phyloP scores from a whole-genome alignment of 306 rosid genomes.

The Acacia acuminata region DNA sequence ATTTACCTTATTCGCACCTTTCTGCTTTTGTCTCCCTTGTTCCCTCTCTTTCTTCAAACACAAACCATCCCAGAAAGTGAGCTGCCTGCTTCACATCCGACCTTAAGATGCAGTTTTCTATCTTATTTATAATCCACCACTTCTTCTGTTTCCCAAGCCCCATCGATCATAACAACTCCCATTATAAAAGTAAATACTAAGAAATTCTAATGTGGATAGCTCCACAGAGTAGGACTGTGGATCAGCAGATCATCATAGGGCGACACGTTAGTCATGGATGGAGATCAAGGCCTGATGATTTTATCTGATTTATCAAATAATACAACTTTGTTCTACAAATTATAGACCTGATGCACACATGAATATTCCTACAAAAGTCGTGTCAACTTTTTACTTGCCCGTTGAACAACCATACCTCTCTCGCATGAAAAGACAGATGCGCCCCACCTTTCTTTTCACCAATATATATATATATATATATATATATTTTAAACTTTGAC shows the following conservation, averaged over 20 bases:
- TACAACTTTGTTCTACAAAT: background rate
- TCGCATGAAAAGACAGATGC: background rate
- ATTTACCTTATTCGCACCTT: background rate
- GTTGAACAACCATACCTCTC: background rate
- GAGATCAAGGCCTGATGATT: background rate
- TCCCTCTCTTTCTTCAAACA: background rate
- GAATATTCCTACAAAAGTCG: background rate
- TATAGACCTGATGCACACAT: background rate
- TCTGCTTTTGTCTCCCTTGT: background rate
- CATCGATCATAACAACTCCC: slow-evolving; percentile 11
- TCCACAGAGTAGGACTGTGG: background rate
- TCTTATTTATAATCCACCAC: slow-evolving; percentile 24
- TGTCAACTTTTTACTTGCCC: background rate
- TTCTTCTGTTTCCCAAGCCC: slow-evolving; percentile 6
- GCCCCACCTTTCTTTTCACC: background rate
- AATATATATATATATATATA: background rate
- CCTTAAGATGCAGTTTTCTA: background rate
- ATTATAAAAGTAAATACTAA: background rate
- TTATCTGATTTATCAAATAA: background rate
- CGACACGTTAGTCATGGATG: background rate
- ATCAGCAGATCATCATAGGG: background rate
- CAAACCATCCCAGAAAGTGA: slow-evolving; percentile 1
- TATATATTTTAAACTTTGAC: background rate
- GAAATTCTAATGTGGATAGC: background rate
- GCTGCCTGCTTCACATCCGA: slow-evolving; percentile 27